Evolutionary conservation across 176 grass and related monocot genomes (phyloP).

Genomic region (Musa schizocarpa): DNA sequence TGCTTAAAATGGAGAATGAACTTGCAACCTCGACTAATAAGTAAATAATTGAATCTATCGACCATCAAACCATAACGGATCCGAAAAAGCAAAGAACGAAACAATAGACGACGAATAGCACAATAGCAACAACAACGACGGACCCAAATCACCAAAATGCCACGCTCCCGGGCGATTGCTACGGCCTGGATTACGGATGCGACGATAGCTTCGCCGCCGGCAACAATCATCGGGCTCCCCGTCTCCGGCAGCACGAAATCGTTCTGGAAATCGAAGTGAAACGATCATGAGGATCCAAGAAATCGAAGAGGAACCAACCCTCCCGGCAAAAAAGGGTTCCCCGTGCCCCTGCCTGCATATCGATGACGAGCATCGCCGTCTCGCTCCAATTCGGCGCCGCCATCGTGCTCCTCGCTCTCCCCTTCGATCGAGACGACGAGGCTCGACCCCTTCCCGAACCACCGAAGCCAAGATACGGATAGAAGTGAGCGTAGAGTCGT

Average conservation of each 20-base stretch:
- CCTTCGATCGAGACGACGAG: no score
- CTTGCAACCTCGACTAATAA: not conserved
- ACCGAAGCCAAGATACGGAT: no score
- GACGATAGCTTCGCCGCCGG: constrained; percentile 36
- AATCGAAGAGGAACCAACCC: not conserved
- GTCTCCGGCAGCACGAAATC: constrained; percentile 55
- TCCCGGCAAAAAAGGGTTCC: no score
- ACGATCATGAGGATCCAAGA: not conserved
- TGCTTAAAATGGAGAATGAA: not conserved
- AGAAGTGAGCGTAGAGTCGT: no score
- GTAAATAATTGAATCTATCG: not conserved
- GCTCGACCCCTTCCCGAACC: no score
- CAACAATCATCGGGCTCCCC: constrained; percentile 41
- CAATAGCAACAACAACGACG: not conserved
- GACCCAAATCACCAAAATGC: constrained; percentile 70
- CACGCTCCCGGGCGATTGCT: constrained; percentile 41
- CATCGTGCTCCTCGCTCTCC: not conserved
- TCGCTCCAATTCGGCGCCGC: constrained; percentile 29
- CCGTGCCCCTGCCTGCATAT: constrained; percentile 40
- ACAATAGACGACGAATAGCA: not conserved
- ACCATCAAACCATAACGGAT: not conserved
- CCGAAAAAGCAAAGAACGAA: not conserved
- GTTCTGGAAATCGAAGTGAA: constrained; percentile 26
- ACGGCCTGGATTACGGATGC: constrained; percentile 40
- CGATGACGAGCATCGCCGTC: constrained; percentile 65